phyloP scores from a whole-genome alignment of 257 asterid species.

The Solanum arcanum region DNA sequence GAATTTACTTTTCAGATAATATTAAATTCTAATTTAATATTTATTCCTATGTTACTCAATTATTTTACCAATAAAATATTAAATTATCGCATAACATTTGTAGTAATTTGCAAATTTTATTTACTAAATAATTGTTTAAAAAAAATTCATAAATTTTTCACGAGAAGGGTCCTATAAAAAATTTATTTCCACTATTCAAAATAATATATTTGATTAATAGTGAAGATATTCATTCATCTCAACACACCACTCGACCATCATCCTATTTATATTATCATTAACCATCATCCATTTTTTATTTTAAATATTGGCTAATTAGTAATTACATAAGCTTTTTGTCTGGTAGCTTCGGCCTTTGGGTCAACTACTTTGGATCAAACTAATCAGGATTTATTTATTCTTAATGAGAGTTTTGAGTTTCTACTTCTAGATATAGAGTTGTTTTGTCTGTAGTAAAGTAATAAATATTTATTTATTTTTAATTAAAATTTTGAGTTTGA shows the following conservation, averaged over 20 bases:
- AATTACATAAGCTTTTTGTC: constrained; percentile 14
- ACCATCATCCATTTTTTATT: not conserved
- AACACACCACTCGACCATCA: not conserved
- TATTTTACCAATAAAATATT: no score
- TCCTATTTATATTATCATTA: constrained; percentile 4
- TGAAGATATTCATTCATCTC: not conserved
- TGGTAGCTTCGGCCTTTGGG: constrained; percentile 10
- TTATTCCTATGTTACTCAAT: not conserved
- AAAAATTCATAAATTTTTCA: not conserved
- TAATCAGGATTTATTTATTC: no score
- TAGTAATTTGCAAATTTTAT: not conserved
- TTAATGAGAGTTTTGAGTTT: no score
- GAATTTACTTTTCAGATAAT: not conserved
- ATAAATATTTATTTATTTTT: no score
- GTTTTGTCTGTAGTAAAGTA: no score
- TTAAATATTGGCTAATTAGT: not conserved
- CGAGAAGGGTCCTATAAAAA: not conserved
- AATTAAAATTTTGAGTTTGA: no score
- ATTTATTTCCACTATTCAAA: not conserved
- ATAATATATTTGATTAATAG: not conserved
- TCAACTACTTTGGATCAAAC: constrained; percentile 20
- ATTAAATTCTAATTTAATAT: not conserved
- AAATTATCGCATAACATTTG: not conserved
- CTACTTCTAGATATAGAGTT: accelerated
- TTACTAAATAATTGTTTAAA: not conserved